phyloP scores from a whole-genome alignment of 192 early-diverging fungal genomes.

The Umbelopsis sp. region DNA sequence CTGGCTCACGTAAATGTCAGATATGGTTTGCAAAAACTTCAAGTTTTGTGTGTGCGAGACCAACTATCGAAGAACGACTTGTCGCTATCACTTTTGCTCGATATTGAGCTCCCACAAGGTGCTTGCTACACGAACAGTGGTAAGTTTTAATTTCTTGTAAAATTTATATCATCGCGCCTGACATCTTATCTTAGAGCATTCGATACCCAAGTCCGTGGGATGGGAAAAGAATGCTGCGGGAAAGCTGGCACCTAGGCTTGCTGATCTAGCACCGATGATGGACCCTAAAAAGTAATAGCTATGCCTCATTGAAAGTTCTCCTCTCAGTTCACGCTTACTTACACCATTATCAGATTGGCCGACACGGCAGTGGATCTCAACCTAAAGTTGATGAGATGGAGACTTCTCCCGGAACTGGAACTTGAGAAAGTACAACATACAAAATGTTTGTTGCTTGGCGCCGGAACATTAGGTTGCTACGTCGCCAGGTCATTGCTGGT shows the following conservation, averaged over 20 bases:
- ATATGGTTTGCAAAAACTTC: slow-evolving; percentile 53
- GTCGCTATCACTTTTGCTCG: slow-evolving; percentile 49
- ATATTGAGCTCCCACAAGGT: slow-evolving; percentile 47
- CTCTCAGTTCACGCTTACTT: not conserved
- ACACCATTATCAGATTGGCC: slow-evolving; percentile 63
- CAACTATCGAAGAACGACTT: slow-evolving; percentile 46
- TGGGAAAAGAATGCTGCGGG: slow-evolving; percentile 89
- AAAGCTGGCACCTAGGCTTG: slow-evolving; percentile 80
- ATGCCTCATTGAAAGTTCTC: not conserved
- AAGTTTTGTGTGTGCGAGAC: slow-evolving; percentile 72
- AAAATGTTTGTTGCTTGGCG: slow-evolving; percentile 87
- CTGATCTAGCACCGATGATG: slow-evolving; percentile 87
- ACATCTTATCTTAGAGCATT: not conserved
- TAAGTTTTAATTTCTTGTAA: not conserved
- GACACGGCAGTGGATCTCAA: slow-evolving; percentile 93
- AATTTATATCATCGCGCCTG: not conserved
- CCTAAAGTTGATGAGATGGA: slow-evolving; percentile 97
- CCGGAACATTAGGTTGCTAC: slow-evolving; percentile 95
- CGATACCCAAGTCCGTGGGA: slow-evolving; percentile 71
- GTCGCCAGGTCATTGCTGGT: slow-evolving; percentile 82
- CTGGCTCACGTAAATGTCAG: slow-evolving; percentile 63
- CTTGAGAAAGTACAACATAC: slow-evolving; percentile 78
- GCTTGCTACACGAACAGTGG: slow-evolving; percentile 24
- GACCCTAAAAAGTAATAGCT: slow-evolving; percentile 67
- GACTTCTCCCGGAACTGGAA: slow-evolving; percentile 81